Conservation (phyloP, 202 grass and related monocot species). For the Eragrostis tef region DNA sequence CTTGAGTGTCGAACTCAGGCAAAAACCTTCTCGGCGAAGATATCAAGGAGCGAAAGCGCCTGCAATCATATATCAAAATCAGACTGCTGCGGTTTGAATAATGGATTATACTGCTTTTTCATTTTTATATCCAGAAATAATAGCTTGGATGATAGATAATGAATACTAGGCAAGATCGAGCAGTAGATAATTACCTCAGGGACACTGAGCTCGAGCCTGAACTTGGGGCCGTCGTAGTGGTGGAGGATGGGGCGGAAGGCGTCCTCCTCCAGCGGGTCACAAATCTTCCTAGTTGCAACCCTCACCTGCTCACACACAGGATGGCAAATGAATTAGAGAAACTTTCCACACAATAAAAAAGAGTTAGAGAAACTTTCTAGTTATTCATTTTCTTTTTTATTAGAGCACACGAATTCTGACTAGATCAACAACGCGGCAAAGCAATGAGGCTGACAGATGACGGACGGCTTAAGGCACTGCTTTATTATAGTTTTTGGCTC, state of each 20-base stretch:
- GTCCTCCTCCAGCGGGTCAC: slow-evolving; percentile 86
- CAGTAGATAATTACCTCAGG: slow-evolving; percentile 43
- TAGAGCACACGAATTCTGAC: neutral
- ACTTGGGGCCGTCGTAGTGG: slow-evolving; percentile 99
- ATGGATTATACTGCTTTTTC: too few species aligned
- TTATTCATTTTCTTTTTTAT: too few species aligned
- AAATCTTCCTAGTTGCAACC: slow-evolving; percentile 80
- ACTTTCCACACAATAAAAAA: too few species aligned
- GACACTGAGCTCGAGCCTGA: slow-evolving; percentile 89
- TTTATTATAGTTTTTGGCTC: neutral
- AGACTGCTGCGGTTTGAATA: too few species aligned
- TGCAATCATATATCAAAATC: slow-evolving; percentile 5
- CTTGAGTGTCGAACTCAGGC: slow-evolving; percentile 37
- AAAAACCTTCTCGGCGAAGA: slow-evolving; percentile 71
- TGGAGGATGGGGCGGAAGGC: slow-evolving; percentile 95
- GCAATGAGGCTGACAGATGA: neutral
- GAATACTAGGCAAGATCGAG: too few species aligned
- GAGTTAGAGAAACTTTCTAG: too few species aligned
- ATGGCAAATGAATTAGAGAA: neutral
- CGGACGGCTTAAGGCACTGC: slow-evolving; percentile 5
- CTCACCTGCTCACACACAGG: slow-evolving; percentile 61
- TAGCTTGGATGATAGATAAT: too few species aligned
- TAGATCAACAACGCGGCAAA: neutral
- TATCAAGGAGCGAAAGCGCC: slow-evolving; percentile 78
- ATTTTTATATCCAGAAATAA: too few species aligned